phyloP scores from a whole-genome alignment of 106 monocot species.

The Phalaenopsis aphrodite region DNA sequence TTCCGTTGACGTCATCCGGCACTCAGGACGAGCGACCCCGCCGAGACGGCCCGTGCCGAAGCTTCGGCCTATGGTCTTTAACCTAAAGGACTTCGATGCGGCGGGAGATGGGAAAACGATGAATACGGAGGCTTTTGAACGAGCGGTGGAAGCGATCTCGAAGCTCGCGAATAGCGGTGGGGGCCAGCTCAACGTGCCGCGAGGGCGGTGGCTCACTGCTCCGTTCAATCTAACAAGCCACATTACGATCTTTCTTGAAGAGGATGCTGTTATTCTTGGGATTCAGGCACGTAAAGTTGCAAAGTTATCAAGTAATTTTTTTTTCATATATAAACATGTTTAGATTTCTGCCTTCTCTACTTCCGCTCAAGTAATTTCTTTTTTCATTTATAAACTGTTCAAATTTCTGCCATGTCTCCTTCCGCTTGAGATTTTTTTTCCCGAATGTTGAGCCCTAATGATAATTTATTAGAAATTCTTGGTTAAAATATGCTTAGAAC shows the following conservation, averaged over 20 bases:
- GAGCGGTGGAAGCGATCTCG: conserved; percentile 39
- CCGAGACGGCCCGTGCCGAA: conserved; percentile 9
- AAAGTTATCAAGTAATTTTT: neutral
- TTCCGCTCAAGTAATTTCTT: neutral
- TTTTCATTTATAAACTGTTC: no score
- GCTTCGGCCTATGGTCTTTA: conserved; percentile 28
- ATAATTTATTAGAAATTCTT: no score
- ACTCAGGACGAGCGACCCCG: neutral
- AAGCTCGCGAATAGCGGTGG: conserved; percentile 32
- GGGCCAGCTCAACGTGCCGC: conserved; percentile 55
- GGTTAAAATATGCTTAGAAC: no score
- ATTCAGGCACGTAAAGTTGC: conserved; percentile 29
- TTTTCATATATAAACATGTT: neutral
- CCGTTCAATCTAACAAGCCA: conserved; percentile 74
- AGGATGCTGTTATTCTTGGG: conserved; percentile 56
- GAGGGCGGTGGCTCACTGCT: conserved; percentile 58
- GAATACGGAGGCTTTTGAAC: conserved; percentile 52
- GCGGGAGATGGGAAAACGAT: conserved; percentile 32
- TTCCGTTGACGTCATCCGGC: conserved; percentile 14
- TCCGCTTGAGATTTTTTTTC: neutral
- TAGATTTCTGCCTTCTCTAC: neutral
- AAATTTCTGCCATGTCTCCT: no score
- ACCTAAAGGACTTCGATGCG: conserved; percentile 33
- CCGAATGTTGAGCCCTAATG: no score
- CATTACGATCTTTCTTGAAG: conserved; percentile 65